These are phyloP conservation scores for Kickxella alabastrina DNA, from an alignment of 192 early-diverging fungal species.

Conservation along the genomic window DNA sequence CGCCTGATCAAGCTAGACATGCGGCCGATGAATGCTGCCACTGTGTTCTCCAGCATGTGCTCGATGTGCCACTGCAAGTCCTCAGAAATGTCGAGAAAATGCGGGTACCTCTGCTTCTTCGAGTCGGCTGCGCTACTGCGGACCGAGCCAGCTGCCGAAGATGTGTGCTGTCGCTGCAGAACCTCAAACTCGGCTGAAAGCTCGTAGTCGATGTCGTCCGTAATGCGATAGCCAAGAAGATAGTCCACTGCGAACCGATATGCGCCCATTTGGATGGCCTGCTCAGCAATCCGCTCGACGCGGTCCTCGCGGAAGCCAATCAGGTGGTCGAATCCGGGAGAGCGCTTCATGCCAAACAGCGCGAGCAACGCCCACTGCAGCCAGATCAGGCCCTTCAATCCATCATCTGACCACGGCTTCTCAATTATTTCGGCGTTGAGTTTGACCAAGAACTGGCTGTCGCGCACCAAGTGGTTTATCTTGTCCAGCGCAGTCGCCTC, in stretches of 20 bases:
- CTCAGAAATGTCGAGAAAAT: constrained; percentile 25
- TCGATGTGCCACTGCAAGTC: constrained; percentile 56
- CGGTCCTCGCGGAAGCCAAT: constrained; percentile 49
- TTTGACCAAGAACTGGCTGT: constrained; percentile 34
- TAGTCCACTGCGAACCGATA: constrained; percentile 66
- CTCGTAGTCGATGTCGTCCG: constrained; percentile 43
- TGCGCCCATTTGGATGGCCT: constrained; percentile 52
- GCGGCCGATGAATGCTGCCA: constrained; percentile 54
- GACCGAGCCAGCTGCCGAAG: too few species aligned
- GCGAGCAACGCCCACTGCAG: constrained; percentile 63
- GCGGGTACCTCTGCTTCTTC: constrained; percentile 29
- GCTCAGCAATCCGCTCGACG: constrained; percentile 53
- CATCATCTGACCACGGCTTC: constrained; percentile 43
- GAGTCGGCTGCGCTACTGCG: neutral
- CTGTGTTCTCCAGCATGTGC: constrained; percentile 50
- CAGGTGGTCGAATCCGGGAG: constrained; percentile 42
- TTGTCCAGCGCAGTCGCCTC: constrained; percentile 44
- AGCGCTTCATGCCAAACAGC: constrained; percentile 48
- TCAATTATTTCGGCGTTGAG: constrained; percentile 44
- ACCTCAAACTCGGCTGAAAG: constrained; percentile 41
- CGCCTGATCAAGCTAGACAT: constrained; percentile 58
- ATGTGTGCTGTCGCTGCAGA: constrained; percentile 26
- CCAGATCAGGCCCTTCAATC: constrained; percentile 50
- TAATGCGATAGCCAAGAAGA: constrained; percentile 54
- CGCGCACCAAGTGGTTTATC: constrained; percentile 34